A percentile compares a stretch with the other conserved stretches of the same genome.
These are phyloP conservation scores for Penicillium frequentans DNA, from an alignment of 2,329 filamentous ascomycete genomes.

Conservation along the genomic window DNA sequence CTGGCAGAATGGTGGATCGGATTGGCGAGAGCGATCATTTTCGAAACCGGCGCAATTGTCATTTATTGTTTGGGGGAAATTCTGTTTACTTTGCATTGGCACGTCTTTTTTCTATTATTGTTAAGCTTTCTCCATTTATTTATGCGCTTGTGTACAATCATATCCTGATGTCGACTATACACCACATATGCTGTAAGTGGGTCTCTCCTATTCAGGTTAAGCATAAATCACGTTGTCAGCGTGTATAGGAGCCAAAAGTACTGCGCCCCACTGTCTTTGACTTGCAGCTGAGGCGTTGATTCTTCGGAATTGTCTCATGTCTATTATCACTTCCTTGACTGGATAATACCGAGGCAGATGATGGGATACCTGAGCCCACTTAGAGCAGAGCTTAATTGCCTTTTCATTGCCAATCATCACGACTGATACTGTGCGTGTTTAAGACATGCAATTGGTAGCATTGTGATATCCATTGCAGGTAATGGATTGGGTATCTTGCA, in stretches of 20 bases:
- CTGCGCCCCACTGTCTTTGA: too few species aligned
- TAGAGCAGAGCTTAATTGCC: too few species aligned
- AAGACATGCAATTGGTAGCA: slow-evolving; percentile 15
- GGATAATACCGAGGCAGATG: too few species aligned
- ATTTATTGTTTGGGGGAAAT: not conserved
- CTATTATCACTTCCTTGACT: too few species aligned
- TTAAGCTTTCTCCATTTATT: not conserved
- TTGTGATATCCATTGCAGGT: slow-evolving; percentile 19
- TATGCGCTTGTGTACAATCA: slow-evolving; percentile 8
- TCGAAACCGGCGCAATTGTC: slow-evolving; percentile 24
- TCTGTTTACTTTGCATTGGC: not conserved
- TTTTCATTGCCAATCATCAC: too few species aligned
- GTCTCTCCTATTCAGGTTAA: too few species aligned
- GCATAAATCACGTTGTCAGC: too few species aligned
- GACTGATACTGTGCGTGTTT: too few species aligned
- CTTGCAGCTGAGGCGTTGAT: not conserved
- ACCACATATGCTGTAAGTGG: not conserved
- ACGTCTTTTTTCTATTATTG: not conserved
- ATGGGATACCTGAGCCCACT: too few species aligned
- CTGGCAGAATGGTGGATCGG: not conserved
- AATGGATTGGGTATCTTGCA: slow-evolving; percentile 19
- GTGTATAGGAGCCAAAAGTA: too few species aligned
- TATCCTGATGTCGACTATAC: not conserved
- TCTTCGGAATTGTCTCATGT: too few species aligned
- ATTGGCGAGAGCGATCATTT: not conserved